Base-by-base conservation (phyloP, 352 stramenopile species). In the Blastocystis sp. region DNA sequence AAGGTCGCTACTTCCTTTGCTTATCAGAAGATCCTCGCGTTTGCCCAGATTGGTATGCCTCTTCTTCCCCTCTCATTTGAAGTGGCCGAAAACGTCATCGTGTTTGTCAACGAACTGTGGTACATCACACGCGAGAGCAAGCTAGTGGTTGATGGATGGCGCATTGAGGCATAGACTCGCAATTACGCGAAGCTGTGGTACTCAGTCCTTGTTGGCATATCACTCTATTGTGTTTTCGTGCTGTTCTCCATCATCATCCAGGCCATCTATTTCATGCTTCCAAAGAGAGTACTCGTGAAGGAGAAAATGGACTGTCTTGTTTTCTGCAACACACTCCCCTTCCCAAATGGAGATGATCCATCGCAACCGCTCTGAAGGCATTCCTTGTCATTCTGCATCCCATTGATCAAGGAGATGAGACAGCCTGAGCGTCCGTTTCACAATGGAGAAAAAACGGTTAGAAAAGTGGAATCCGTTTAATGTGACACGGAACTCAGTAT, bases 91-190 rank as follows among this genome's bases (percentile, higher is more conserved):
- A 56, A 56, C 14, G 48, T 56, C 48, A 14, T 74, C 34, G 43
- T 74, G 7, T 74, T 74, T n/a, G 40, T 74, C 17, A 74, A 74
- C 34, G 64, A 41, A 9, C 17, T 52, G 7, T 74, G 21, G 21
- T 74, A 74, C 45, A 28, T 74, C 21, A 28, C 21, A 5, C 7
- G 7, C 4, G 64, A 74, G 34, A 56, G 14, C 48, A 56, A 56
- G 48, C 5, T 14, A 17, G 48, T 56, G 14, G 5, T 7, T 7
- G 48, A 7, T 56, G 48, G 48, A 14, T 56, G 5, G 48, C 5
- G 48, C 5, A 56, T 7, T 56, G 48, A 56, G 48, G 48, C 5
- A 14, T 56, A 56, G 48, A 56, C 48, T 17, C 48, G 48, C 14
- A 14, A 56, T 56, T 56, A 56, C 48, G 48, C 48, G 48, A 7